Percentiles rank a stretch among this genome's conserved stretches.
These are phyloP conservation scores for Parmelia sp. DNA, from an alignment of 495 filamentous ascomycete species.

Conservation along the genomic window DNA sequence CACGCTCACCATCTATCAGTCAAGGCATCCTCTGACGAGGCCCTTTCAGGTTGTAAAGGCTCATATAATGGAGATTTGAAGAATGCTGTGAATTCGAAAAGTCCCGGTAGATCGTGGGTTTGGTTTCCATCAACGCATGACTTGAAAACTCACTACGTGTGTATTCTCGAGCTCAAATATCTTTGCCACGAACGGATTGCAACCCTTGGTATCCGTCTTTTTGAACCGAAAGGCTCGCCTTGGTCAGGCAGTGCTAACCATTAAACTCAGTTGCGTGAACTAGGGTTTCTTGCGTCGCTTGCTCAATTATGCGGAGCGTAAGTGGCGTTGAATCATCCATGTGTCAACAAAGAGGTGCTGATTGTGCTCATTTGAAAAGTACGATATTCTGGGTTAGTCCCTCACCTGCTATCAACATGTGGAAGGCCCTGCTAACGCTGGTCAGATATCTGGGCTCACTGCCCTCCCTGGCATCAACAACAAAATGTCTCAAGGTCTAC, in stretches of 20 bases:
- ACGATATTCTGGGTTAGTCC: slow-evolving; percentile 45
- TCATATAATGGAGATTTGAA: neutral
- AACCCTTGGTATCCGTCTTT: neutral
- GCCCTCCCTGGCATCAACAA: slow-evolving; percentile 53
- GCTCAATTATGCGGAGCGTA: slow-evolving; percentile 53
- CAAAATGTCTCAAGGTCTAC: slow-evolving; percentile 38
- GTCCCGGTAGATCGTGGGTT: slow-evolving; percentile 39
- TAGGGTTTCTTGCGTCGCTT: slow-evolving; percentile 62
- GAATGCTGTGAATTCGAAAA: neutral
- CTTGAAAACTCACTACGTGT: slow-evolving; percentile 50
- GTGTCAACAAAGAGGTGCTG: neutral
- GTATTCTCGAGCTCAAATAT: neutral
- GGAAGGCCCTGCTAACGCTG: neutral
- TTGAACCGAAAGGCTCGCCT: neutral
- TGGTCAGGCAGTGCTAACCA: neutral
- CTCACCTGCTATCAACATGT: neutral
- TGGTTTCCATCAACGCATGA: slow-evolving; percentile 57
- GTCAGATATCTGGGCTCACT: slow-evolving; percentile 56
- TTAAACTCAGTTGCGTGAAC: slow-evolving; percentile 42
- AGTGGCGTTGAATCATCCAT: neutral
- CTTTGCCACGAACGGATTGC: neutral
- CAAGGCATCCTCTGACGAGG: slow-evolving; percentile 4
- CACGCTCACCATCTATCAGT: neutral
- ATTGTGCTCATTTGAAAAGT: neutral
- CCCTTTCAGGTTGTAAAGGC: neutral